Percentiles rank a stretch among this genome's conserved stretches.
These are phyloP conservation scores for Zygosaccharomyces gambellarensis DNA, from an alignment of 805 yeast genomes.

Conservation along the genomic window DNA sequence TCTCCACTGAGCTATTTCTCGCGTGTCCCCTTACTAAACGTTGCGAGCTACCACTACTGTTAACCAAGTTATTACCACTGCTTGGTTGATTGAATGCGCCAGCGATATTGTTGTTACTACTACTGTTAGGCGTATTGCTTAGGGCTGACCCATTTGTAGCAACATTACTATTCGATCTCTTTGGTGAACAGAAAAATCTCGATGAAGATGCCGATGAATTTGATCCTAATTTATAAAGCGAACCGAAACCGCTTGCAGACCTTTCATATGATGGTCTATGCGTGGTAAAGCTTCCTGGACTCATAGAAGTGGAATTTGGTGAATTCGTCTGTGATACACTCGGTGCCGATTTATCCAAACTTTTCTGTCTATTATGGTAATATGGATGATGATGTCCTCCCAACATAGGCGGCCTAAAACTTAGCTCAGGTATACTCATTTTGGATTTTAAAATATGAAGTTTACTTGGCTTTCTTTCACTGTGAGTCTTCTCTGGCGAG, in stretches of 20 bases:
- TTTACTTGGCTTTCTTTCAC: conserved; percentile 13
- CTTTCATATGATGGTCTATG: not conserved
- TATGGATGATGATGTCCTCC: conserved; percentile 3
- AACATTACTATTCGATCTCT: conserved; percentile 5
- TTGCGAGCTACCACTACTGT: not conserved
- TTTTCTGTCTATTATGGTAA: conserved; percentile 5
- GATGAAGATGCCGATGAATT: conserved; percentile 5
- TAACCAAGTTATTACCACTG: not conserved
- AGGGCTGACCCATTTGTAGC: not conserved
- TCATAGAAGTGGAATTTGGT: conserved; percentile 1
- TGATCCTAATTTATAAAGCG: conserved; percentile 1
- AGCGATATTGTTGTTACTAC: not conserved
- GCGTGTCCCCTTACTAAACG: conserved; percentile 7
- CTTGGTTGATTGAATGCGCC: not conserved
- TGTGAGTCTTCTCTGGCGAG: not conserved
- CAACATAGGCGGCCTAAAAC: conserved; percentile 8
- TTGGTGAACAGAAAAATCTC: conserved; percentile 9
- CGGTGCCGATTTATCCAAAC: conserved; percentile 6
- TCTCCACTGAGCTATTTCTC: conserved; percentile 11
- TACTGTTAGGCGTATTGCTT: not conserved
- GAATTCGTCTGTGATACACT: not conserved
- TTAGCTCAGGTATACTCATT: conserved; percentile 24
- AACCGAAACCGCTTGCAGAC: conserved; percentile 1
- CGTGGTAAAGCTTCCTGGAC: not conserved
- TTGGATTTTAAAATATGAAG: conserved; percentile 22